A percentile compares a stretch with the other conserved stretches of the same genome.
These are phyloP conservation scores for Beauveria australis DNA, from an alignment of 2,329 filamentous ascomycete species.

Conservation along the genomic window DNA sequence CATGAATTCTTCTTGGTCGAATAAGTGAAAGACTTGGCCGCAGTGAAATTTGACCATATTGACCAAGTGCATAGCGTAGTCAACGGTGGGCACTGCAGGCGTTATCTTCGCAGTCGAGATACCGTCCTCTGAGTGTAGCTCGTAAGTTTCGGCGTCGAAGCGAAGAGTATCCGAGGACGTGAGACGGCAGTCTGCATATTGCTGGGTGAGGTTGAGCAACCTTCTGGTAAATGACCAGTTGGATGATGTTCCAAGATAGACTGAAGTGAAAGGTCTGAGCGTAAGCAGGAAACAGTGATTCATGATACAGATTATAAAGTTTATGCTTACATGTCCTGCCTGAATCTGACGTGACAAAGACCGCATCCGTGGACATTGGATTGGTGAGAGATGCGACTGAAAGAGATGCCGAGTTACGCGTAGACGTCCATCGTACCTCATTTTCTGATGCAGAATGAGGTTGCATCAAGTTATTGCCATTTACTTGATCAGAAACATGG, in stretches of 20 bases:
- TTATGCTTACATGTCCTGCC: background rate
- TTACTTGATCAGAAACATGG: too few relatives aligned
- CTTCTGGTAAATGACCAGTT: background rate
- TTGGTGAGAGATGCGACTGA: background rate
- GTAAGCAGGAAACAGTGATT: background rate
- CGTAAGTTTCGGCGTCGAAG: background rate
- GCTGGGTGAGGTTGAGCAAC: background rate
- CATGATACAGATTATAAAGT: background rate
- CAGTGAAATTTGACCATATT: background rate
- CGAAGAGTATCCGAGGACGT: background rate
- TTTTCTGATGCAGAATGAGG: background rate
- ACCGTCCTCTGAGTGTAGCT: background rate
- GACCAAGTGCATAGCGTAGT: background rate
- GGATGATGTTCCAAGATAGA: background rate
- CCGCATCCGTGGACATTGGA: background rate
- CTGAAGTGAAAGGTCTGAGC: background rate
- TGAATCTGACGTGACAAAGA: background rate
- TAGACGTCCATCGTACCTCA: background rate
- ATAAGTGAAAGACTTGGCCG: background rate
- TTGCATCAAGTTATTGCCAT: too few relatives aligned
- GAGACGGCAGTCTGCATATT: background rate
- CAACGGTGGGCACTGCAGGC: background rate
- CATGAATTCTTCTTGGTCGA: background rate
- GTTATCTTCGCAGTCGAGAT: background rate
- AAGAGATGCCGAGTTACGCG: background rate